These are phyloP conservation scores for Russula compacta DNA, from an alignment of 768 basidiomycete genomes.

Conservation along the genomic window DNA sequence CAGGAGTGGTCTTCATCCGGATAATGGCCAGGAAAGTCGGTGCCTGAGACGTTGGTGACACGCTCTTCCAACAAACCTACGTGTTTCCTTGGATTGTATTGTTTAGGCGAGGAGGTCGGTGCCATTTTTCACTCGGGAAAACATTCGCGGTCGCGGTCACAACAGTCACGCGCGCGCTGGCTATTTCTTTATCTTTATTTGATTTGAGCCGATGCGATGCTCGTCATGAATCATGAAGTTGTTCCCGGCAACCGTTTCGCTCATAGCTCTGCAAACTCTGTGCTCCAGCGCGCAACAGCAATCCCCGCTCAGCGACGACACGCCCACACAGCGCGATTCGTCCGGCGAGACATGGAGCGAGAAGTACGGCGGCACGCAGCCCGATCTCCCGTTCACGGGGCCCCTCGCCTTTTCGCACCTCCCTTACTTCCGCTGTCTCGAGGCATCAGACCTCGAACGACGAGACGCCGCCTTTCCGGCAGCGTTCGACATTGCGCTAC, in stretches of 20 bases:
- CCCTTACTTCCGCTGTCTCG: conserved; percentile 63
- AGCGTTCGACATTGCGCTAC: conserved; percentile 64
- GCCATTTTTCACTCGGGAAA: conserved; percentile 5
- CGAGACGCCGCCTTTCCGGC: conserved; percentile 33
- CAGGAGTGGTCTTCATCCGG: conserved; percentile 81
- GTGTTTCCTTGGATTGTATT: conserved; percentile 40
- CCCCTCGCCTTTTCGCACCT: conserved; percentile 78
- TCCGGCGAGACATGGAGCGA: conserved; percentile 37
- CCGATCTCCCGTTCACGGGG: conserved; percentile 70
- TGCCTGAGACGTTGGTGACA: conserved; percentile 73
- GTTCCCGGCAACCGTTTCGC: not conserved
- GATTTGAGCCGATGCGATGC: not conserved
- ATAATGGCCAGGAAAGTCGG: conserved; percentile 86
- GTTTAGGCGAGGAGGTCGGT: not conserved
- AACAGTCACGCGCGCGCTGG: too few relatives aligned
- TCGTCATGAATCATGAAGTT: too few relatives aligned
- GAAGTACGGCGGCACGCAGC: conserved; percentile 69
- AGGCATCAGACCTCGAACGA: conserved; percentile 23
- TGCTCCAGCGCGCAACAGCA: not conserved
- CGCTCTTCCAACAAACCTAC: conserved; percentile 65
- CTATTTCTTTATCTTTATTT: not conserved
- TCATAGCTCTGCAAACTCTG: not conserved
- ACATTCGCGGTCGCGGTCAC: not conserved
- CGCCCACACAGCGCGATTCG: not conserved
- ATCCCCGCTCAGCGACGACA: not conserved